Base-by-base conservation (phyloP, 1,139 yeast genomes). In the Diutina ranongensis region DNA sequence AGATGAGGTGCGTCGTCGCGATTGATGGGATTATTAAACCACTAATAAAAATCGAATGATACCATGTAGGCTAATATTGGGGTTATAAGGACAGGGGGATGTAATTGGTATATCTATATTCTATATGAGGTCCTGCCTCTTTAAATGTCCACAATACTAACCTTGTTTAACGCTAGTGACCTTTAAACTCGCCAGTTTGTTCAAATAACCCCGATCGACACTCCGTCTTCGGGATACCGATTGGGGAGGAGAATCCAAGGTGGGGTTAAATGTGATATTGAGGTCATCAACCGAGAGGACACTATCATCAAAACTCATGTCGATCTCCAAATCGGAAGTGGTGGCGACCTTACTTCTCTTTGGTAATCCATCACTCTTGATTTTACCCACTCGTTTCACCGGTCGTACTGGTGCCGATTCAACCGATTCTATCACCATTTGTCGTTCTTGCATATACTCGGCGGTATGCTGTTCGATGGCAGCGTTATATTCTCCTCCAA, bases 291-390 rank as follows among this genome's bases (percentile, higher is more conserved):
- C 20, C n/a, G 42, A 22, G 4, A 25, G 7, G 28, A 35, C 28
- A 20, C 21, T 3, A 18, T 38, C 42, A 16, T 38, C 42, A 15
- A 38, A 25, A 38, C 42, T 38, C 8, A 32, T 38, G 15, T 38
- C 42, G 19, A 16, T 25, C 18, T 38, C 42, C 13, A 38, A 21
- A 10, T 36, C 32, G n/a, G 19, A n/a, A 9, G 42, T 9, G 15
- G 13, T 22, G 13, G 7, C 16, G 10, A 15, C 2, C 19, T 38
- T 38, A 7, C 31, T 38, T 2, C 42, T 27, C 16, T 38, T 38
- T 3, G 42, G 42, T 18, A 25, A 18, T 1, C 42, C 42, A 13
- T 25, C 42, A 3, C 15, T 20, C 5, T 34, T 21, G 7, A 22
- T 27, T 15, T 15, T 27, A 5, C 16, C 32, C 20, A 25, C 18